Conservation (phyloP, 805 yeast species). For the Yamadazyma insecticola region DNA sequence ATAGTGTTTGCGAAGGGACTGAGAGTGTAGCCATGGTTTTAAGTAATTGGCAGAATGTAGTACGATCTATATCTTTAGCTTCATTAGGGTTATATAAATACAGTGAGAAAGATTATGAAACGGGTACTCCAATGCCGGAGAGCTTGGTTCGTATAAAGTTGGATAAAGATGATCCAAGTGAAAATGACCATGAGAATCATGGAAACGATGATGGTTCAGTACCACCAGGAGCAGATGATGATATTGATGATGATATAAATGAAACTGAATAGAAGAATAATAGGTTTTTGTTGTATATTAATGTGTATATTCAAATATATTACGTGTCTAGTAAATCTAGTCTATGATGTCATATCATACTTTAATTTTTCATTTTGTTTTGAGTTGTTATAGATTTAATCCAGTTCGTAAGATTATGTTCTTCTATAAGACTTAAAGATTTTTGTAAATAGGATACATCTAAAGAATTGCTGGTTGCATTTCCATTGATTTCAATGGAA, state of each 20-base stretch:
- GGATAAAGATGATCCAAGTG: slow-evolving; percentile 20
- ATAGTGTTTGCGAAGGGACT: slow-evolving; percentile 51
- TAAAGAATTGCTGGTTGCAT: slow-evolving; percentile 7
- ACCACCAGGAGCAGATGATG: too few relatives aligned
- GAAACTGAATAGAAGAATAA: too few relatives aligned
- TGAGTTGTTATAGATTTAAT: slow-evolving; percentile 19
- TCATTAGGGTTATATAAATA: slow-evolving; percentile 45
- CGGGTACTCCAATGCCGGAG: slow-evolving; percentile 54
- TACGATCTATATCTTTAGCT: slow-evolving; percentile 59
- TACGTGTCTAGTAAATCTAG: too few relatives aligned
- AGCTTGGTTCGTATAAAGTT: slow-evolving; percentile 56
- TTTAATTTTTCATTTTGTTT: too few relatives aligned
- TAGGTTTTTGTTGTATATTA: too few relatives aligned
- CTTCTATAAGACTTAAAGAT: slow-evolving; percentile 3
- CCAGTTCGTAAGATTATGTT: slow-evolving; percentile 12
- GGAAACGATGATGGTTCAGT: neutral
- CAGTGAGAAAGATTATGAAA: slow-evolving; percentile 38
- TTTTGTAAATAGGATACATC: slow-evolving; percentile 6
- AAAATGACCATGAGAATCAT: slow-evolving; percentile 6
- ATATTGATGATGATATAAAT: too few relatives aligned
- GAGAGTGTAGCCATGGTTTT: slow-evolving; percentile 55
- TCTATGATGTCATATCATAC: too few relatives aligned
- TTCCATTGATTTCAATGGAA: slow-evolving; percentile 5
- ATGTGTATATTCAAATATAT: too few relatives aligned
- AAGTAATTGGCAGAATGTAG: slow-evolving; percentile 61